A percentile compares a stretch with the other conserved stretches of the same genome.
These are phyloP conservation scores for Podila clonocystis DNA, from an alignment of 192 early-diverging fungal genomes.

Conservation along the genomic window DNA sequence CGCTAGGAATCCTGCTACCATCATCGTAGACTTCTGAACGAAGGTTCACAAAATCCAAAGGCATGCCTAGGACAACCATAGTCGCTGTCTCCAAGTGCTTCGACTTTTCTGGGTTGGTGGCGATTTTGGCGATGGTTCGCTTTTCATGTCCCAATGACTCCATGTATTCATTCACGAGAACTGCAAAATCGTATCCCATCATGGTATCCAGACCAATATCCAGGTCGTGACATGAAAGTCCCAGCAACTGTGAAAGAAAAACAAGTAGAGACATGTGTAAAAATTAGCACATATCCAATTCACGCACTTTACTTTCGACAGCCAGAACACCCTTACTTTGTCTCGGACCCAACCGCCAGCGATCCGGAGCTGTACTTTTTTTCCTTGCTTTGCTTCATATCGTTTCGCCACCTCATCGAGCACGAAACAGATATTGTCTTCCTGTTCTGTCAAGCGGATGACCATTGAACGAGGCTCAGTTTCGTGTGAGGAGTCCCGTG, in stretches of 20 bases:
- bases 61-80: conserved; percentile 76
- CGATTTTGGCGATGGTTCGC: conserved; percentile 82
- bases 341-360: conserved; percentile 99
- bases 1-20: conserved; percentile 80
- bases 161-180: conserved; percentile 74
- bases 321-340: conserved; percentile 65
- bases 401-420: conserved; percentile 69
- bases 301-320: background rate
- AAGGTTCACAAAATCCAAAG: conserved; percentile 96
- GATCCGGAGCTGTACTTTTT: conserved; percentile 78
- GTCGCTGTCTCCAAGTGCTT: conserved; percentile 99
- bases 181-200: conserved; percentile 93
- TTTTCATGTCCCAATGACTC: conserved; percentile 41
- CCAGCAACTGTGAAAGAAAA: conserved; percentile 71
- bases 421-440: conserved; percentile 72
- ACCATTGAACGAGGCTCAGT: conserved; percentile 60
- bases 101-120: conserved; percentile 91
- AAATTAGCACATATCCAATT: too few relatives aligned
- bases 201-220: conserved; percentile 95
- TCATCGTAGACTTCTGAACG: conserved; percentile 90
- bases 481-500: conserved; percentile 11
- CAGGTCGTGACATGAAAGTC: conserved; percentile 86
- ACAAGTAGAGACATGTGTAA: background rate
- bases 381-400: conserved; percentile 54
- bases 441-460: conserved; percentile 62